These are phyloP conservation scores for Bryoerythrophyllum caledonicum DNA, from an alignment of 225 moss, liverwort and hornwort species.

Conservation along the genomic window DNA sequence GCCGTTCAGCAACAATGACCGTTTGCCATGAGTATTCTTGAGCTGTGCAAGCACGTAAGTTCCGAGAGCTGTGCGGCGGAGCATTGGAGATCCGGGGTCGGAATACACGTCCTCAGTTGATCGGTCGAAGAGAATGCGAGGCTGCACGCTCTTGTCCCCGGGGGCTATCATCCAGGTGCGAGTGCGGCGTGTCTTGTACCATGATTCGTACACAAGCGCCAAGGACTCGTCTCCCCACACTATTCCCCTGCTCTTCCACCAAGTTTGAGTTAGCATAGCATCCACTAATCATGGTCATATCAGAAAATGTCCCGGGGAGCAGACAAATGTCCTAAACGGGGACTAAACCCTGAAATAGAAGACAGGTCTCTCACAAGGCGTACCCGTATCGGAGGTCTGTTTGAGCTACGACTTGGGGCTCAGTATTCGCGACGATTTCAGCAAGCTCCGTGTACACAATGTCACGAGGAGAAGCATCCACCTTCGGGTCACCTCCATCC, in stretches of 20 bases:
- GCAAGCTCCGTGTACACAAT: constrained; percentile 87
- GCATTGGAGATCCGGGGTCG: constrained; percentile 93
- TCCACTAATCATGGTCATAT: neutral
- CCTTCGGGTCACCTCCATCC: constrained; percentile 91
- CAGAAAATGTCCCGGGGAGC: neutral
- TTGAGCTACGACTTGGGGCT: constrained; percentile 67
- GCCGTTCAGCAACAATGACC: constrained; percentile 78
- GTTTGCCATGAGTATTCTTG: constrained; percentile 53
- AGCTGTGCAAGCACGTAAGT: constrained; percentile 84
- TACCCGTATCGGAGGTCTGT: constrained; percentile 91
- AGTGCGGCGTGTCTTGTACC: constrained; percentile 89
- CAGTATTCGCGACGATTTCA: constrained; percentile 63
- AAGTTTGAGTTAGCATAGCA: constrained; percentile 1
- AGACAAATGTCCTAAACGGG: too few species aligned
- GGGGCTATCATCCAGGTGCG: constrained; percentile 87
- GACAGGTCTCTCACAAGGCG: constrained; percentile 2
- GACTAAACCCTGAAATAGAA: neutral
- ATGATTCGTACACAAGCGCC: constrained; percentile 93
- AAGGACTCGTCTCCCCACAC: constrained; percentile 92
- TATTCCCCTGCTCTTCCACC: constrained; percentile 55
- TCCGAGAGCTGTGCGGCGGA: constrained; percentile 79
- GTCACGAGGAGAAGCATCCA: constrained; percentile 79
- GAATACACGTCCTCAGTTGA: constrained; percentile 96
- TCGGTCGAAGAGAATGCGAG: constrained; percentile 75
- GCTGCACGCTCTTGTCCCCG: constrained; percentile 56